phyloP scores from a whole-genome alignment of 768 basidiomycete genomes.

The Psilocybe tampanensis region DNA sequence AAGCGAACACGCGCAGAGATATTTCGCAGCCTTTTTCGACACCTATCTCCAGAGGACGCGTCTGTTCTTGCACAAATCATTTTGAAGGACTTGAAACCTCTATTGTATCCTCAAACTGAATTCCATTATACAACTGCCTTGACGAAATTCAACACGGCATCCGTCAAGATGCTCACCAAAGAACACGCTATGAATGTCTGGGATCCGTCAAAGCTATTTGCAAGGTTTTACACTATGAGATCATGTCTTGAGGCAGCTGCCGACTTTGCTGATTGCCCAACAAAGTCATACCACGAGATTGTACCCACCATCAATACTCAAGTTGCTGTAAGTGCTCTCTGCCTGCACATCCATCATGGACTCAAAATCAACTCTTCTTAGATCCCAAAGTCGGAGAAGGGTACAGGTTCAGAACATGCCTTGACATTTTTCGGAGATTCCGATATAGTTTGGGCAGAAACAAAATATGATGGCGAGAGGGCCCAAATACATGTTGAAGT shows the following conservation, averaged over 20 bases:
- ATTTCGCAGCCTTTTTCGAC: slow-evolving; percentile 59
- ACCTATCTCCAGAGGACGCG: slow-evolving; percentile 63
- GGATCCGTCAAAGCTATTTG: slow-evolving; percentile 62
- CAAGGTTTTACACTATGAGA: slow-evolving; percentile 52
- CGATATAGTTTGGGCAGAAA: slow-evolving; percentile 77
- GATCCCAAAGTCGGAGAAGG: slow-evolving; percentile 88
- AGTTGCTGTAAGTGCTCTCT: slow-evolving; percentile 50
- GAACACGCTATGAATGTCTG: slow-evolving; percentile 72
- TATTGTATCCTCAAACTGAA: slow-evolving; percentile 68
- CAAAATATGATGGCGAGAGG: slow-evolving; percentile 95
- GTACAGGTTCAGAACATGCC: slow-evolving; percentile 58
- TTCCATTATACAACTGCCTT: slow-evolving; percentile 53
- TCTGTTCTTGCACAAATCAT: slow-evolving; percentile 84
- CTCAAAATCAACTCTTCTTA: slow-evolving; percentile 20
- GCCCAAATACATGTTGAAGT: slow-evolving; percentile 87
- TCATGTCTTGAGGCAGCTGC: slow-evolving; percentile 63
- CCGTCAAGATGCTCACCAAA: slow-evolving; percentile 57
- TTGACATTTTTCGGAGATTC: slow-evolving; percentile 44
- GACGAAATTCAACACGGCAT: slow-evolving; percentile 54
- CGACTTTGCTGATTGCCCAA: slow-evolving; percentile 38
- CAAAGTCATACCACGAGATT: slow-evolving; percentile 26
- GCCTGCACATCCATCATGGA: not conserved
- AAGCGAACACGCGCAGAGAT: slow-evolving; percentile 36
- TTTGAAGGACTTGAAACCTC: slow-evolving; percentile 80
- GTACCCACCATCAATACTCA: slow-evolving; percentile 58